These are phyloP conservation scores for Aspergillus awamori DNA, from an alignment of 2,329 filamentous ascomycete genomes.

Conservation along the genomic window DNA sequence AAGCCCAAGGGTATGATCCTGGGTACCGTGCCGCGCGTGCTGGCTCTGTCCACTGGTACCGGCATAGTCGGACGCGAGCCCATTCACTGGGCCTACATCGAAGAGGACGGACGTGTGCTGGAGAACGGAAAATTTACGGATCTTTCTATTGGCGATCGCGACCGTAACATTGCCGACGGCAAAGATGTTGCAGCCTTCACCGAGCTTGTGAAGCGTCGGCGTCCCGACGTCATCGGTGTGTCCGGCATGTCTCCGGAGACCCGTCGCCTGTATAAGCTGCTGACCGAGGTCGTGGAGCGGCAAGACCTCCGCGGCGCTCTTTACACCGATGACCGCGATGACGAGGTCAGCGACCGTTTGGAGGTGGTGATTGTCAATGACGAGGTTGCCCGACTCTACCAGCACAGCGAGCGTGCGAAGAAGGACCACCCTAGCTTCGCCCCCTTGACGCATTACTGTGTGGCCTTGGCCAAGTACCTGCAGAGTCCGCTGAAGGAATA, in stretches of 20 bases:
- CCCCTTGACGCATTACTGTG: constrained; percentile 82
- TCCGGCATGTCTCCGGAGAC: constrained; percentile 89
- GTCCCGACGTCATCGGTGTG: constrained; percentile 87
- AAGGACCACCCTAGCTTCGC: constrained; percentile 79
- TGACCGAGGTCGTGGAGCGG: constrained; percentile 76
- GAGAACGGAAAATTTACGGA: constrained; percentile 88
- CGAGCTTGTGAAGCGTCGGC: constrained; percentile 75
- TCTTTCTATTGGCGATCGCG: constrained; percentile 65
- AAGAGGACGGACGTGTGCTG: constrained; percentile 85
- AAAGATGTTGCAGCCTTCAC: constrained; percentile 70
- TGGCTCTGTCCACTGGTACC: constrained; percentile 84
- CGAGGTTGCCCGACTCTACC: constrained; percentile 94
- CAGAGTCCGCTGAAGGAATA: constrained; percentile 98
- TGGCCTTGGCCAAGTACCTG: constrained; percentile 85
- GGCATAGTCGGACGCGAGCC: constrained; percentile 75
- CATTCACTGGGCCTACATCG: constrained; percentile 87
- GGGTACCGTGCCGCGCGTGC: constrained; percentile 82
- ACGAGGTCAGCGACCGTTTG: constrained; percentile 75
- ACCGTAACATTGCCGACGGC: constrained; percentile 69
- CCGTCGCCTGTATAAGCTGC: constrained; percentile 76
- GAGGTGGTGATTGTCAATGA: constrained; percentile 94
- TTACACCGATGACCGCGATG: constrained; percentile 81
- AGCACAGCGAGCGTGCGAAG: constrained; percentile 79
- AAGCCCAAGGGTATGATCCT: constrained; percentile 91
- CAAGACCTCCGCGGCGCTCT: constrained; percentile 76